Percentiles rank a stretch among this genome's conserved stretches.
Conservation (phyloP, 306 rosid species). For the Citrullus colocynthis region DNA sequence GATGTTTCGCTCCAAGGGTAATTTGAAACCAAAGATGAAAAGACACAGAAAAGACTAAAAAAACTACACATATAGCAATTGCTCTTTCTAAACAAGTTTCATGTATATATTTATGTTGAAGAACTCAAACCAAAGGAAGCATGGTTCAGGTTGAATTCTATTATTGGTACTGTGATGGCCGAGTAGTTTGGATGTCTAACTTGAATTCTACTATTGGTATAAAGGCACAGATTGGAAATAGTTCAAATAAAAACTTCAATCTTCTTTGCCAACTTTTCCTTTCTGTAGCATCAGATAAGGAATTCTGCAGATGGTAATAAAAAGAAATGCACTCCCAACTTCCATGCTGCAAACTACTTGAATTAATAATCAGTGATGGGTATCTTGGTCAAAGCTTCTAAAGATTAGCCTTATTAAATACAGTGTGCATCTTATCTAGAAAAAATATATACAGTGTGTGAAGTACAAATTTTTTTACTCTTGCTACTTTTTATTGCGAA, state of each 20-base stretch:
- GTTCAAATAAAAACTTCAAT: background rate
- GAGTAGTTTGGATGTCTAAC: background rate
- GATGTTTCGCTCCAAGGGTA: background rate
- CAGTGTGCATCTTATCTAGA: too few species aligned
- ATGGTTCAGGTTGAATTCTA: background rate
- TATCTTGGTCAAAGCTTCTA: background rate
- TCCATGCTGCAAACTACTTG: background rate
- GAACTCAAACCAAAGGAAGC: background rate
- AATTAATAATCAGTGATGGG: background rate
- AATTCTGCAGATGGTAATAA: background rate
- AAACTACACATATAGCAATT: background rate
- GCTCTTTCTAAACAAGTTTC: background rate
- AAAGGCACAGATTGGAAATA: background rate
- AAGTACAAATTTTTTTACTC: background rate
- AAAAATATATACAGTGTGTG: background rate
- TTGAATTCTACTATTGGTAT: background rate
- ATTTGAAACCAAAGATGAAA: background rate
- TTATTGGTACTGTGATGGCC: background rate
- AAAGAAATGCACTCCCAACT: background rate
- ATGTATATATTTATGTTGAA: background rate
- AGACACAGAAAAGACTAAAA: background rate
- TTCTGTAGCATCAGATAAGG: background rate
- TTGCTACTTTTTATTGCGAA: background rate
- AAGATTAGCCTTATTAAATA: background rate
- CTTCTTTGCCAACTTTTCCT: background rate